Evolutionary conservation across 768 basidiomycete species (phyloP).

Genomic region (Termitomyces sp.): DNA sequence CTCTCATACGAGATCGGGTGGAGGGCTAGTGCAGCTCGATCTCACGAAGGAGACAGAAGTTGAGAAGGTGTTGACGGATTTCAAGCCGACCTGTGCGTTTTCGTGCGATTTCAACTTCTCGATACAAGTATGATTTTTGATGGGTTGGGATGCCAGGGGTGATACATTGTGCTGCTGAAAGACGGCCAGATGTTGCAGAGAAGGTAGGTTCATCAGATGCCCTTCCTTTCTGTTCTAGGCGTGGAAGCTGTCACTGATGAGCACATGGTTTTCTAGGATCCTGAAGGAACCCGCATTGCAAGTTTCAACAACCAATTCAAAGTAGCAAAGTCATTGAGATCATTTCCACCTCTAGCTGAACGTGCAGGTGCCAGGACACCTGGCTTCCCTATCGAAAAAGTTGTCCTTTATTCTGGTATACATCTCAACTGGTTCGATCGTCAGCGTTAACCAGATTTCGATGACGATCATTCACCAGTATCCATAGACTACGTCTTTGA

Average conservation of each 20-base stretch:
- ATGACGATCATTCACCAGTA: background rate
- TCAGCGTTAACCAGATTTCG: background rate
- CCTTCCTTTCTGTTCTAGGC: background rate
- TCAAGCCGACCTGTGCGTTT: slow-evolving; percentile 66
- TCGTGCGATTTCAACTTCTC: background rate
- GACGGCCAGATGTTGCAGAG: slow-evolving; percentile 90
- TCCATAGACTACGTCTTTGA: slow-evolving; percentile 89
- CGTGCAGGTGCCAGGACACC: slow-evolving; percentile 62
- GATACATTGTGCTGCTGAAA: slow-evolving; percentile 93
- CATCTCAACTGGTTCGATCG: slow-evolving; percentile 74
- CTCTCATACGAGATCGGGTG: slow-evolving; percentile 61
- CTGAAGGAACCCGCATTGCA: slow-evolving; percentile 61
- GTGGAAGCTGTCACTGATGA: background rate
- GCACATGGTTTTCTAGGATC: slow-evolving; percentile 42
- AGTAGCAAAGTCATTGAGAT: background rate
- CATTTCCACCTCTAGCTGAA: slow-evolving; percentile 55
- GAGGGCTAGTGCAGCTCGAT: slow-evolving; percentile 56
- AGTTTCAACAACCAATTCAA: slow-evolving; percentile 8
- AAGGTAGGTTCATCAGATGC: slow-evolving; percentile 43
- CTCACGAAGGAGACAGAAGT: slow-evolving; percentile 55
- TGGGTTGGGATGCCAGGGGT: slow-evolving; percentile 51
- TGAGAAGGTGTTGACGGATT: slow-evolving; percentile 45
- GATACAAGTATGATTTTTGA: background rate
- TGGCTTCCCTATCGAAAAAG: slow-evolving; percentile 61
- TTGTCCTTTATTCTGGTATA: slow-evolving; percentile 74